A percentile compares a stretch with the other conserved stretches of the same genome.
Conservation (phyloP, 495 filamentous ascomycete genomes). For the Podospora fimiseda region DNA sequence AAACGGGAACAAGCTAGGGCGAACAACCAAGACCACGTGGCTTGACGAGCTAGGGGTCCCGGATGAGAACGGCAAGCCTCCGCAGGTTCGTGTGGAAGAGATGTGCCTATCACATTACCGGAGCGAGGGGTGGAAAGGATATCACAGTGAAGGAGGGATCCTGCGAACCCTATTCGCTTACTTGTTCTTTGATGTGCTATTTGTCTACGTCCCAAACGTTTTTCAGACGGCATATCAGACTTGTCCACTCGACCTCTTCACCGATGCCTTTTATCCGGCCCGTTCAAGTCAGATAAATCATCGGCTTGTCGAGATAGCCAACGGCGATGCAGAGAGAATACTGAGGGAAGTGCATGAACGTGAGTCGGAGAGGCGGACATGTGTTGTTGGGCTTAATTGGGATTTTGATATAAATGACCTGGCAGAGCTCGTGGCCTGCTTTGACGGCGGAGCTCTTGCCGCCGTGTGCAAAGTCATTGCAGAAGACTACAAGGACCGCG, state of each 20-base stretch:
- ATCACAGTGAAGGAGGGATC: slow-evolving; percentile 87
- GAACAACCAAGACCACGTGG: slow-evolving; percentile 74
- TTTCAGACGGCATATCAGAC: slow-evolving; percentile 95
- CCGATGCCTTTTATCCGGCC: slow-evolving; percentile 84
- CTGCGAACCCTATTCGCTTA: slow-evolving; percentile 85
- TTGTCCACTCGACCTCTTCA: slow-evolving; percentile 86
- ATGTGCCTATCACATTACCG: slow-evolving; percentile 91
- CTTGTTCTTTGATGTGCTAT: slow-evolving; percentile 89
- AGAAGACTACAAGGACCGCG: slow-evolving; percentile 83
- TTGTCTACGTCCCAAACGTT: slow-evolving; percentile 90
- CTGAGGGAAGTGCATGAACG: slow-evolving; percentile 58
- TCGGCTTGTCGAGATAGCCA: slow-evolving; percentile 75
- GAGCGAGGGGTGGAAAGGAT: slow-evolving; percentile 83
- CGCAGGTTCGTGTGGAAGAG: slow-evolving; percentile 59
- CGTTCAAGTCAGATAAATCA: slow-evolving; percentile 84
- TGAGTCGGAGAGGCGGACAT: slow-evolving; percentile 64
- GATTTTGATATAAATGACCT: slow-evolving; percentile 75
- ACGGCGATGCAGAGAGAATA: slow-evolving; percentile 63
- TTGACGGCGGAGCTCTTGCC: slow-evolving; percentile 70
- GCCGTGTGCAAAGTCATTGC: slow-evolving; percentile 87
- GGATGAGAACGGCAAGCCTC: slow-evolving; percentile 53
- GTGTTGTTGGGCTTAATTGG: slow-evolving; percentile 88
- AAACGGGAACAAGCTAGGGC: slow-evolving; percentile 31
- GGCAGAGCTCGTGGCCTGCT: slow-evolving; percentile 72
- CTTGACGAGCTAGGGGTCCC: slow-evolving; percentile 62